Base-by-base conservation (phyloP, 768 basidiomycete species). In the Harrya chromipes region DNA sequence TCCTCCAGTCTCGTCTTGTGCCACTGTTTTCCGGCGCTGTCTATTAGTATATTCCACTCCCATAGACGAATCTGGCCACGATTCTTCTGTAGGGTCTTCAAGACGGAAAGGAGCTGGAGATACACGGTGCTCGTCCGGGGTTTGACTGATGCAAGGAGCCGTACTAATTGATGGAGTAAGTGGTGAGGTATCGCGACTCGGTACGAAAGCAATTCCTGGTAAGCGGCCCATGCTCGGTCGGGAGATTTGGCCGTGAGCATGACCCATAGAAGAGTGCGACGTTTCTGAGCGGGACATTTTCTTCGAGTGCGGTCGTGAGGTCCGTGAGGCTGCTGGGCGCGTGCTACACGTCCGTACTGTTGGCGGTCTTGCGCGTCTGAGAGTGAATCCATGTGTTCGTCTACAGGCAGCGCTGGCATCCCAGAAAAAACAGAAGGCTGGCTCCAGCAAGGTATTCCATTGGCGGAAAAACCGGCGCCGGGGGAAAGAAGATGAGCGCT, bases 21-120 rank as follows among this genome's bases (percentile, higher is more conserved):
- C 70, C 77, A 81, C 4, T 86, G 85, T 51, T 76, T 78, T 14
- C 82, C 87, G 1, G 84, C 82, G 60, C 73, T 75, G 56, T 85
- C 76, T 51, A 91, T 78, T 39, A 92, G 74, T 8, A 80, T 72
- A 61, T 90, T 91, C 86, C 89, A 91, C 63, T 90, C 80, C 74
- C 81, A 81, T n/a, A 70, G 57, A 54, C 78, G 72, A 27, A 89
- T 64, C 11, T 47, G 68, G 20, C 81, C 84, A 12, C 81, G 83
- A n/a, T 70, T 72, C 19, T 67, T 68, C 49, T 76, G 79, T 35
- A 91, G 69, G 38, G 73, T 74, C 37, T 76, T 76, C 53, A 90
- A 60, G 12, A 89, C 78, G n/a, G 83, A 77, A n/a, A 88, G 72
- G 4, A 91, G 73, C 12, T 81, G 83, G 9, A 83, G 73, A 66